Evolutionary conservation across 495 filamentous ascomycete species (phyloP), one percentile per base, ranked within the genome.

Genomic region (Daldinia decipiens): DNA sequence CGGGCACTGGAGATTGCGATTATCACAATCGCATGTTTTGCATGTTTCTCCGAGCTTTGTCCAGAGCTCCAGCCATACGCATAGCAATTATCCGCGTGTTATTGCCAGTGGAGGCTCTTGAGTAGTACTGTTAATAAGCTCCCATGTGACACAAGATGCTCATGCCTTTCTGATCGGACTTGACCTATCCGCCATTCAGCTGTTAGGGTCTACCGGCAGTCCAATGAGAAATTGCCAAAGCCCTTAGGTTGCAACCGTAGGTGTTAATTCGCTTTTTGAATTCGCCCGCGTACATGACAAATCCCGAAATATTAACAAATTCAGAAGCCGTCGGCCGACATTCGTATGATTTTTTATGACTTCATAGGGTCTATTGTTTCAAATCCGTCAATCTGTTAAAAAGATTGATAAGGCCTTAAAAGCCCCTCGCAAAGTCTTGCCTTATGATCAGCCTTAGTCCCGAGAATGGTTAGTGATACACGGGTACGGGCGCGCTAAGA

Each of bases 261-360:
- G 61, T 68, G 54, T 57, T 60, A 65, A 72, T 59, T 72, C 70
- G 70, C 65, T 72, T 52, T 72, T 72, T 72, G 70, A 68, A 68
- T 59, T 68, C 52, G 5, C 60, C 53, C 39, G 47, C n/a, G 36
- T 54, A 65, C 59, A 32, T 64, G 65, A 72, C 70, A 72, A 72
- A 72, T 72, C 70, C 70, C 70, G 70, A 72, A 59, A 6, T 51
- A 65, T 62, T 53, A 62, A 60, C 31, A 39, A 34, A 21, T 29
- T 39, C 70, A 68, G 61, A 68, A 59, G 56, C 65, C 70, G 70
- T 68, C 61, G 57, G 26, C 60, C 70, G 70, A 68, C 51, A n/a
- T 59, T 65, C 59, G 59, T 64, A 72, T 43, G 65, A 68, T 68
- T 62, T 63, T 53, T 68, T 56, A 72, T 72, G 65, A 68, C 64